Conservation (phyloP, 768 basidiomycete genomes). For the Pulveroboletus sp. region DNA sequence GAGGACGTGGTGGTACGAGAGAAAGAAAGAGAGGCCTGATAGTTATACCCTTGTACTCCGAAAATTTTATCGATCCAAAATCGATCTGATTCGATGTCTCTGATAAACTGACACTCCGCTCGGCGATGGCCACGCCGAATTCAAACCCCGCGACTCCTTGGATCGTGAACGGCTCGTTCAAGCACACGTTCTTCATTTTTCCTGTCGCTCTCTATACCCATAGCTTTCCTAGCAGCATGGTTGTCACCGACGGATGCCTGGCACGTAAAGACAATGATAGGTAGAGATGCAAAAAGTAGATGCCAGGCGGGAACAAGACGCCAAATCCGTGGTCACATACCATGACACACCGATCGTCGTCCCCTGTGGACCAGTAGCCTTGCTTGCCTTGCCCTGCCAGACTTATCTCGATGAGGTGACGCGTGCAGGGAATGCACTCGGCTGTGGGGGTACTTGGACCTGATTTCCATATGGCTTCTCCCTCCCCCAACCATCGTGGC, state of each 20-base stretch:
- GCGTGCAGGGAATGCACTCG: constrained; percentile 31
- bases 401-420: constrained; percentile 16
- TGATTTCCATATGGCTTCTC: constrained; percentile 29
- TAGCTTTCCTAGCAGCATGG: constrained; percentile 1
- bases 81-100: constrained; percentile 50
- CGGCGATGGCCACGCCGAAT: constrained; percentile 25
- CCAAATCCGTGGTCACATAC: constrained; percentile 11
- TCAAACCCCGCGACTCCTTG: constrained; percentile 7
- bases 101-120: constrained; percentile 47
- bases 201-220: constrained; percentile 9
- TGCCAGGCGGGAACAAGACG: constrained; percentile 3
- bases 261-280: constrained; percentile 10
- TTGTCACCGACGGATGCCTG: constrained; percentile 8
- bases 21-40: constrained; percentile 37
- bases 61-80: constrained; percentile 64
- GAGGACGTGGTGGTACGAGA: constrained; percentile 34
- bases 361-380: neutral
- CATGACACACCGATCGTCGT: constrained; percentile 1
- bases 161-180: neutral
- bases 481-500: constrained; percentile 68
- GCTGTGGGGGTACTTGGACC: constrained; percentile 21
- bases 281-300: constrained; percentile 7
- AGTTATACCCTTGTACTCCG: constrained; percentile 52
- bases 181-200: neutral
- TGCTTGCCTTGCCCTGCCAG: constrained; percentile 2